phyloP scores from a whole-genome alignment of 169 alveolate species.

The Plasmodium ovale region DNA sequence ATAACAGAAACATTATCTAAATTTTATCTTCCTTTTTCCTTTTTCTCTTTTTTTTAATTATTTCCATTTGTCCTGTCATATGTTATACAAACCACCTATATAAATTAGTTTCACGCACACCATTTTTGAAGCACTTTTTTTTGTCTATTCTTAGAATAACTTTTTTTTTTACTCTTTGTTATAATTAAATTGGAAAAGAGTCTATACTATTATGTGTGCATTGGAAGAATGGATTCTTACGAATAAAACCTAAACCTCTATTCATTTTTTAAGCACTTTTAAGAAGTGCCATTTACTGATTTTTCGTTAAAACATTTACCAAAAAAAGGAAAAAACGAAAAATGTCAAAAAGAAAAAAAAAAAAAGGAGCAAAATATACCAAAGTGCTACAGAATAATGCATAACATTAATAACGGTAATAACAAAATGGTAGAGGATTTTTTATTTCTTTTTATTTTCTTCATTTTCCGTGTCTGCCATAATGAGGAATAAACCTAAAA shows the following conservation, averaged over 20 bases:
- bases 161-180: not conserved
- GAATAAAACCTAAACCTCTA: not conserved
- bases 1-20: slow-evolving; percentile 76
- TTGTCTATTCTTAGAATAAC: not conserved
- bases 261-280: not conserved
- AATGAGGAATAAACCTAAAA: slow-evolving; percentile 37
- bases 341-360: not conserved
- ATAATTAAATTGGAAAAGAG: too few relatives aligned
- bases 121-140: not conserved
- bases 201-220: not conserved
- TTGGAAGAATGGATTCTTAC: not conserved
- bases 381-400: too few relatives aligned
- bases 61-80: not conserved
- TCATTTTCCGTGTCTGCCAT: slow-evolving; percentile 32
- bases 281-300: not conserved
- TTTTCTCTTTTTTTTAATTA: not conserved
- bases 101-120: not conserved
- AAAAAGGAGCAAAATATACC: too few relatives aligned
- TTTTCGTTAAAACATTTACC: not conserved
- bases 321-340: not conserved
- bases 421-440: not conserved
- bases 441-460: slow-evolving; percentile 27
- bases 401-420: too few relatives aligned
- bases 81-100: too few relatives aligned
- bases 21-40: not conserved